A percentile compares a stretch with the other conserved stretches of the same genome.
phyloP scores from a whole-genome alignment of 1,139 yeast genomes.

The Maudiozyma humilis region DNA sequence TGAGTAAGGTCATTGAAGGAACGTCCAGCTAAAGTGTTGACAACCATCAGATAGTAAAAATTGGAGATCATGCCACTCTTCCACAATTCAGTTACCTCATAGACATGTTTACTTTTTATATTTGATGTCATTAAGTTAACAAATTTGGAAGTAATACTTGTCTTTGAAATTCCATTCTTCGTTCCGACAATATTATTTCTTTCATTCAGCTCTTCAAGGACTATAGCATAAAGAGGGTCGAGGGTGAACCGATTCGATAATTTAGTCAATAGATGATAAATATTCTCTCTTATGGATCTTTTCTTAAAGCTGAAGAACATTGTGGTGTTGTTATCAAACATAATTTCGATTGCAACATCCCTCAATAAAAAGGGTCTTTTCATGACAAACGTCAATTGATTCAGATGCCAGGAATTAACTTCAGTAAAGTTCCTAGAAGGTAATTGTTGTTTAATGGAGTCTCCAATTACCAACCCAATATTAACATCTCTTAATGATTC shows the following conservation, averaged over 20 bases:
- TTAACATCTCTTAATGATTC: conserved; percentile 54
- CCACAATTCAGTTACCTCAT: conserved; percentile 63
- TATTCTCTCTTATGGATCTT: conserved; percentile 45
- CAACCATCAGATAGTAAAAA: conserved; percentile 66
- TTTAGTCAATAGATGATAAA: conserved; percentile 42
- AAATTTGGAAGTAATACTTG: conserved; percentile 33
- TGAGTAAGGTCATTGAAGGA: conserved; percentile 82
- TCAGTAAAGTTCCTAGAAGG: conserved; percentile 33
- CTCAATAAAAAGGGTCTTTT: conserved; percentile 67
- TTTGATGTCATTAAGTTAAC: conserved; percentile 36
- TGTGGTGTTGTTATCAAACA: conserved; percentile 65
- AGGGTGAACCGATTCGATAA: conserved; percentile 38
- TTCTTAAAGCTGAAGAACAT: conserved; percentile 36
- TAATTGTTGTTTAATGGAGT: conserved; percentile 6
- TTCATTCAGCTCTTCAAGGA: conserved; percentile 11
- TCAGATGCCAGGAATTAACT: conserved; percentile 49
- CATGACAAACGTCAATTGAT: conserved; percentile 51
- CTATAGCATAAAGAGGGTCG: conserved; percentile 10
- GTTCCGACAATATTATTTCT: conserved; percentile 23
- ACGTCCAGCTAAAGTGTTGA: conserved; percentile 78
- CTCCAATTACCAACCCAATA: conserved; percentile 45
- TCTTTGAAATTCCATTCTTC: conserved; percentile 28
- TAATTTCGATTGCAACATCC: conserved; percentile 71
- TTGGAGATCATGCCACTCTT: conserved; percentile 66
- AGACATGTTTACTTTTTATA: conserved; percentile 30